phyloP scores from a whole-genome alignment of 805 yeast species.

The Zygotorulaspora chibaensis region DNA sequence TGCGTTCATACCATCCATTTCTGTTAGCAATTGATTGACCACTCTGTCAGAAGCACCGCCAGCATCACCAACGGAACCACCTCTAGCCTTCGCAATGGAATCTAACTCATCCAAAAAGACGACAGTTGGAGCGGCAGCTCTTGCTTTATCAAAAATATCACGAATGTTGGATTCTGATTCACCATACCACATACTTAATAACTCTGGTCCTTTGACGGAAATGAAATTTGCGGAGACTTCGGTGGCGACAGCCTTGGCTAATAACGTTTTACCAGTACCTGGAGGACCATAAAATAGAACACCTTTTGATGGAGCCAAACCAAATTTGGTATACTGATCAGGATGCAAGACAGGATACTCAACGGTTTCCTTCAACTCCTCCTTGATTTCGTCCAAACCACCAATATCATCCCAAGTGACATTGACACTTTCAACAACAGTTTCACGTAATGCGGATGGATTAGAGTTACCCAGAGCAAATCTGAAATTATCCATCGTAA shows the following conservation, averaged over 20 bases:
- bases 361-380: constrained; percentile 96
- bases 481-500: constrained; percentile 97
- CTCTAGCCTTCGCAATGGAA: constrained; percentile 96
- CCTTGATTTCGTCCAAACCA: constrained; percentile 93
- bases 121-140: constrained; percentile 99
- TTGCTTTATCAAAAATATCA: constrained; percentile 95
- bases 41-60: constrained; percentile 97
- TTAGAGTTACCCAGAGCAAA: constrained; percentile 97
- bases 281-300: constrained; percentile 99
- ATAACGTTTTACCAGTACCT: constrained; percentile 98
- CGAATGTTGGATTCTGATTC: constrained; percentile 96
- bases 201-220: constrained; percentile 86
- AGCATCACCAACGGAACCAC: constrained; percentile 86
- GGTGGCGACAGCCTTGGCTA: constrained; percentile 98
- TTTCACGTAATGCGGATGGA: constrained; percentile 98
- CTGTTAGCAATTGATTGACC: constrained; percentile 91
- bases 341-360: constrained; percentile 99
- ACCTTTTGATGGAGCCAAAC: constrained; percentile 97
- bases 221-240: constrained; percentile 98
- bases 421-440: constrained; percentile 97
- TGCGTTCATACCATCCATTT: constrained; percentile 99
- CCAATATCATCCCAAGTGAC: constrained; percentile 99
- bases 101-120: constrained; percentile 97
- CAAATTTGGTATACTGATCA: constrained; percentile 97
- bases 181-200: constrained; percentile 98